Evolutionary conservation across 495 filamentous ascomycete genomes (phyloP), one percentile per base, ranked within the genome.

Genomic region (Daldinia vernicosa): DNA sequence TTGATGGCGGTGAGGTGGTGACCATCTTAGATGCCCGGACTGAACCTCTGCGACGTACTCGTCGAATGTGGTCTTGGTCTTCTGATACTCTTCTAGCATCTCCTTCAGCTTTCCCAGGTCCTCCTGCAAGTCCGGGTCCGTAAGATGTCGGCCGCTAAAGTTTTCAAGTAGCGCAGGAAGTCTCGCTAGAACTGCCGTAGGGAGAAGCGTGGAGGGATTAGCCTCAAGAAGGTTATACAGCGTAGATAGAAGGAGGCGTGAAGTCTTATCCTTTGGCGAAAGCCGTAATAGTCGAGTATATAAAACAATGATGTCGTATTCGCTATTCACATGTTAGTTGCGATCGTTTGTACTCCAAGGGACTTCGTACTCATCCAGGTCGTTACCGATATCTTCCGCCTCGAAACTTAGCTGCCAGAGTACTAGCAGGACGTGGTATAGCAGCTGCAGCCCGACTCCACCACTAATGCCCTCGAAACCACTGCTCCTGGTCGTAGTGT

Each of bases 381-480:
- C 95, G 63, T 95, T 92, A 24, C 96, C 95, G 67, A 99, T 86
- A 6, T 91, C 81, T 30, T 84, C 84, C 24, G 90, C 92, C 75
- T 98, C 96, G 69, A 99, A 99, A 64, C 92, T 95, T 56, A 98
- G 83, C 82, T 98, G 93, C 96, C 96, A 99, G 24, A 98, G 78
- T 14, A 94, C 92, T 39, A 99, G 82, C 33, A 99, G 85, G 22
- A 97, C 91, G 71, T 97, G 93, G 77, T 99, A 99, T 27, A 99
- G 85, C 43, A 98, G 88, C 75, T 99, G 96, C 14, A 99, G 82
- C 15, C 94, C 93, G 56, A 99, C 92, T 15, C 92, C 92, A 54
- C 94, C 92, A 50, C 90, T 86, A 43, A 96, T 76, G 26, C 85
- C 85, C 75, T 93, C 92, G 45, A 84, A 77, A 9, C 82, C 83